A percentile compares a stretch with the other conserved stretches of the same genome.
These are phyloP conservation scores for Colletotrichum costaricense DNA, from an alignment of 2,329 filamentous ascomycete genomes.

Conservation along the genomic window DNA sequence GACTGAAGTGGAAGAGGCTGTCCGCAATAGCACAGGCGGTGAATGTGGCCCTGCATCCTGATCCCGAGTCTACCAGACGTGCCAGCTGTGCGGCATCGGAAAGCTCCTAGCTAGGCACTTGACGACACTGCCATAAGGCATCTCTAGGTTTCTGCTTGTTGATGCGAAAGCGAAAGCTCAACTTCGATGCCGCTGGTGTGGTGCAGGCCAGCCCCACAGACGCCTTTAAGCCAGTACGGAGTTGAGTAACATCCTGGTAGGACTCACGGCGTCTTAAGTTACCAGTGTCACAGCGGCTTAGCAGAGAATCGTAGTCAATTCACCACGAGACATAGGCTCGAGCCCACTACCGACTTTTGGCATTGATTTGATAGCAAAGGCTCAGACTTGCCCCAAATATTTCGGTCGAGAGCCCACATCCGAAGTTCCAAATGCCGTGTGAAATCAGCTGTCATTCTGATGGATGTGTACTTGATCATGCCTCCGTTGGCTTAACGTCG, in stretches of 20 bases:
- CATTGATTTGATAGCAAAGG: neutral
- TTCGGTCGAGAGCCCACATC: neutral
- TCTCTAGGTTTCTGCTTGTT: no score
- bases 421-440: neutral
- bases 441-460: neutral
- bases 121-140: neutral
- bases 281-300: no score
- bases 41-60: neutral
- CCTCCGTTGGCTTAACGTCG: constrained; percentile 60
- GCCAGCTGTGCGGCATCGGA: neutral
- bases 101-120: neutral
- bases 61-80: neutral
- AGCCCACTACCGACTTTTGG: no score
- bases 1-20: neutral
- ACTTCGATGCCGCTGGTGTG: no score
- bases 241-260: no score
- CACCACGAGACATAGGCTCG: no score
- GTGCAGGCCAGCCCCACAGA: no score
- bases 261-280: no score
- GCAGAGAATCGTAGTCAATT: no score
- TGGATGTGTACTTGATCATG: neutral
- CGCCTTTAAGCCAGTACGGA: no score
- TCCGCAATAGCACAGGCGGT: no score
- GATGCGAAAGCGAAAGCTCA: no score
- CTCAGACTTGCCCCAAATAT: neutral